Conservation (phyloP, 805 yeast genomes). For the Yamadazyma laniorum region DNA sequence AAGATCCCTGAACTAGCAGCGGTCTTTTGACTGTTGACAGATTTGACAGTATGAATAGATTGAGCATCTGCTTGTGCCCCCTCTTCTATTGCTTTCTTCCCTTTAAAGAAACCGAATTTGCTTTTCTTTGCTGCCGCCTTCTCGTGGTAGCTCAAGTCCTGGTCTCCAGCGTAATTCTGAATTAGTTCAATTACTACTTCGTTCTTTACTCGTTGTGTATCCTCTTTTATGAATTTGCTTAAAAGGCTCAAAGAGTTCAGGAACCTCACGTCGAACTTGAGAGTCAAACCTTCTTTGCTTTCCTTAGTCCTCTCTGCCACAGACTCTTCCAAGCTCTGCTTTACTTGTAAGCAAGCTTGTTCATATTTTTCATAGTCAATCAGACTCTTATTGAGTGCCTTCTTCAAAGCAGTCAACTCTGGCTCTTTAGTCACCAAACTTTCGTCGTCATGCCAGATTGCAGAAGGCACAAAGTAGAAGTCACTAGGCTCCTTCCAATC, state of each 20-base stretch:
- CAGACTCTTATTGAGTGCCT: slow-evolving; percentile 43
- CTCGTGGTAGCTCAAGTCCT: slow-evolving; percentile 61
- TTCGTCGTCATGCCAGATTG: slow-evolving; percentile 97
- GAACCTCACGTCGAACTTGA: slow-evolving; percentile 54
- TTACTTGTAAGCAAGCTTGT: slow-evolving; percentile 45
- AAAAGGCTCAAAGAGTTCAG: slow-evolving; percentile 51
- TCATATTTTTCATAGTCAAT: slow-evolving; percentile 39
- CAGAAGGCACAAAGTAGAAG: slow-evolving; percentile 80
- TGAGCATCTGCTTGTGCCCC: slow-evolving; percentile 23
- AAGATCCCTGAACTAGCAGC: slow-evolving; percentile 25
- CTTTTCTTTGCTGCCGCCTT: slow-evolving; percentile 53
- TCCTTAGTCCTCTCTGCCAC: slow-evolving; percentile 33
- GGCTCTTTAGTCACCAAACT: slow-evolving; percentile 55
- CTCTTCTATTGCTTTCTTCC: slow-evolving; percentile 12
- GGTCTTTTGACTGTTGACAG: slow-evolving; percentile 29
- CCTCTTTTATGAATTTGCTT: slow-evolving; percentile 66
- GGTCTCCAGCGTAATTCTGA: slow-evolving; percentile 76
- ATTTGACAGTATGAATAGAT: slow-evolving; percentile 34
- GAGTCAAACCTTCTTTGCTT: slow-evolving; percentile 35
- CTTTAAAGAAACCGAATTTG: slow-evolving; percentile 54
- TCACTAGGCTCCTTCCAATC: slow-evolving; percentile 86
- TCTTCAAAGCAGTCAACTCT: slow-evolving; percentile 57
- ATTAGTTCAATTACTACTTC: slow-evolving; percentile 92
- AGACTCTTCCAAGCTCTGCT: slow-evolving; percentile 49
- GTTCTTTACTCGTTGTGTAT: slow-evolving; percentile 65